Evolutionary conservation across 352 stramenopile species (phyloP).

Genomic region (Globisporangium heterothallicum): DNA sequence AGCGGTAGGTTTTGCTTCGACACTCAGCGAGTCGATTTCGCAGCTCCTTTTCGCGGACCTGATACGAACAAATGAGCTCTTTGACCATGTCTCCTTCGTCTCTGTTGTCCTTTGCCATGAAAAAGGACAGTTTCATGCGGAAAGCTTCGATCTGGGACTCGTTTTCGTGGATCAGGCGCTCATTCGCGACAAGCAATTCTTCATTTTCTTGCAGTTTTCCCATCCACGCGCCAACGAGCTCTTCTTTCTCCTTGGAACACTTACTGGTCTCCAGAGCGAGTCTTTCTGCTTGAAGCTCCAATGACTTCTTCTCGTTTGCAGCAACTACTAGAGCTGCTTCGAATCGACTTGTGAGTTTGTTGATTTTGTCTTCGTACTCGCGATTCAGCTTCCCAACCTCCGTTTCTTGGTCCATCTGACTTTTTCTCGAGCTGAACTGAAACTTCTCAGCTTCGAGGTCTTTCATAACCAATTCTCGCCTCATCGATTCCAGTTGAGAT

Average conservation of each 20-base stretch:
- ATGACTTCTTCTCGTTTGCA: slow-evolving; percentile 16
- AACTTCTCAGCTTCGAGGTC: slow-evolving; percentile 46
- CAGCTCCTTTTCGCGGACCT: slow-evolving; percentile 33
- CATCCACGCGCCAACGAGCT: slow-evolving; percentile 16
- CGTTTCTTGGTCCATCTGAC: slow-evolving; percentile 35
- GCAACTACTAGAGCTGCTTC: slow-evolving; percentile 13
- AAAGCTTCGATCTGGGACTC: slow-evolving; percentile 42
- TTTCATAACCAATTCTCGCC: slow-evolving; percentile 34
- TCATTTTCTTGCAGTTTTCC: slow-evolving; percentile 39
- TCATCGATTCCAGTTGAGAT: slow-evolving; percentile 25
- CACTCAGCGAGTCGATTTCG: slow-evolving; percentile 22
- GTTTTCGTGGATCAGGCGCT: slow-evolving; percentile 32
- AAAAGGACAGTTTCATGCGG: slow-evolving; percentile 32
- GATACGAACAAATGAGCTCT: slow-evolving; percentile 38
- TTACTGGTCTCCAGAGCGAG: slow-evolving; percentile 17
- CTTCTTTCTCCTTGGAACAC: slow-evolving; percentile 24
- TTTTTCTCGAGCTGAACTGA: slow-evolving; percentile 21
- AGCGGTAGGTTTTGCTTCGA: slow-evolving; percentile 16
- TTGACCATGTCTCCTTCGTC: slow-evolving; percentile 12
- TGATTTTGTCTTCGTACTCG: slow-evolving; percentile 10
- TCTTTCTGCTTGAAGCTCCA: slow-evolving; percentile 21
- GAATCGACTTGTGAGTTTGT: slow-evolving; percentile 12
- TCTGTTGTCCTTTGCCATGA: slow-evolving; percentile 8
- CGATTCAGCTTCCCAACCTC: slow-evolving; percentile 23
- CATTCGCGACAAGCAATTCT: slow-evolving; percentile 34